These are phyloP conservation scores for Chlamydomonas sp. DNA, from an alignment of 139 green algal genomes.

Conservation along the genomic window DNA sequence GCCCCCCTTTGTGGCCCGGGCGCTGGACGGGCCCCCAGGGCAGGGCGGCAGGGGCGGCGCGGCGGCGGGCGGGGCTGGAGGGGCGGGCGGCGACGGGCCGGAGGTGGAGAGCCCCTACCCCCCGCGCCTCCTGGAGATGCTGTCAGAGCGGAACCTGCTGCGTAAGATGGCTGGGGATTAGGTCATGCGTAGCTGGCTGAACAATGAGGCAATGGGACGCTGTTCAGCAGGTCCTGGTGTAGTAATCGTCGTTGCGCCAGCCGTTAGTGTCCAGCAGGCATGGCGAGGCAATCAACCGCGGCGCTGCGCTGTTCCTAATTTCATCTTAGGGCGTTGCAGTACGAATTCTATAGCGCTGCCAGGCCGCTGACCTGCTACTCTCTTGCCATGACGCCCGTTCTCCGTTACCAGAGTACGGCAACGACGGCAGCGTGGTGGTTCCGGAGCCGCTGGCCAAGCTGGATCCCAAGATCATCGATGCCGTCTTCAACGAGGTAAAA, in stretches of 20 bases:
- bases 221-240: not conserved
- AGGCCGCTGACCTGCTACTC: too few relatives aligned
- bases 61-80: slow-evolving; percentile 5
- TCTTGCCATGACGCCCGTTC: not conserved
- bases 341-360: too few relatives aligned
- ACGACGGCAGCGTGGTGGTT: slow-evolving; percentile 25
- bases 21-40: slow-evolving; percentile 32
- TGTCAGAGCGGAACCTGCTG: slow-evolving; percentile 51
- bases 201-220: not conserved
- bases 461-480: slow-evolving; percentile 57
- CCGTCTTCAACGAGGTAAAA: slow-evolving; percentile 46
- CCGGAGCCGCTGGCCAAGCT: slow-evolving; percentile 38
- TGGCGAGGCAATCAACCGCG: too few relatives aligned
- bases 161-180: not conserved
- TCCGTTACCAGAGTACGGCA: slow-evolving; percentile 2
- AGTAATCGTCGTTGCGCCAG: too few relatives aligned
- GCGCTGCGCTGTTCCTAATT: too few relatives aligned
- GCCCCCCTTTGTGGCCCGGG: slow-evolving; percentile 74
- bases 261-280: too few relatives aligned
- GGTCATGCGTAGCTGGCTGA: not conserved
- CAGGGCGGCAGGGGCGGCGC: slow-evolving; percentile 10
- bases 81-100: slow-evolving; percentile 33
- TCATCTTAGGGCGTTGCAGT: too few relatives aligned
- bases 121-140: slow-evolving; percentile 66
- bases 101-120: slow-evolving; percentile 61